These are phyloP conservation scores for Trichoderma aggressivum DNA, from an alignment of 2,329 filamentous ascomycete genomes.

Conservation along the genomic window DNA sequence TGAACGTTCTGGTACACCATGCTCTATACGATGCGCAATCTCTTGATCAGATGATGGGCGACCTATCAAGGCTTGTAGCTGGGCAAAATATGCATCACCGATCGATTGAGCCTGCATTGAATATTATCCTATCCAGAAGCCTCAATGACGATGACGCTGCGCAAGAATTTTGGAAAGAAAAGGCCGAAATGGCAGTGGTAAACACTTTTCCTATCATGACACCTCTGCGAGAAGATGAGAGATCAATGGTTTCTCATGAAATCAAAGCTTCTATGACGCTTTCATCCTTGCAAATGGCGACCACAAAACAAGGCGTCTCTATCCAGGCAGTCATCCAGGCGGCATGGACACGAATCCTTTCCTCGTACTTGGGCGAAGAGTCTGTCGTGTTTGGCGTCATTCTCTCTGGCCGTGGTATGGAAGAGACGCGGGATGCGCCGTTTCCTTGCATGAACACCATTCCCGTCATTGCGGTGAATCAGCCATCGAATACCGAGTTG, in stretches of 20 bases:
- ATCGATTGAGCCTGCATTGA: constrained; percentile 37
- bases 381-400: constrained; percentile 76
- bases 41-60: constrained; percentile 60
- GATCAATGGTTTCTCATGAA: constrained; percentile 34
- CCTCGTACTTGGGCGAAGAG: constrained; percentile 72
- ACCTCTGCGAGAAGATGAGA: constrained; percentile 48
- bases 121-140: constrained; percentile 40
- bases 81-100: constrained; percentile 16
- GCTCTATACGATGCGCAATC: constrained; percentile 83
- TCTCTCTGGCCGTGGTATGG: constrained; percentile 67
- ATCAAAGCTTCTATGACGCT: constrained; percentile 38
- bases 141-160: constrained; percentile 32
- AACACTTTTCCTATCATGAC: constrained; percentile 76
- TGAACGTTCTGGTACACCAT: constrained; percentile 64
- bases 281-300: constrained; percentile 51
- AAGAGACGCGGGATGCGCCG: constrained; percentile 55
- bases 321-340: constrained; percentile 73
- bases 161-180: constrained; percentile 60
- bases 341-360: constrained; percentile 72
- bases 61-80: constrained; percentile 44
- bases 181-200: constrained; percentile 51
- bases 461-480: constrained; percentile 62
- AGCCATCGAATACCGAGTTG: constrained; percentile 52
- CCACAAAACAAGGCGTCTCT: constrained; percentile 60
- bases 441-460: constrained; percentile 83